phyloP scores from a whole-genome alignment of 129 eudicot species.

The Ambrosia trifida region DNA sequence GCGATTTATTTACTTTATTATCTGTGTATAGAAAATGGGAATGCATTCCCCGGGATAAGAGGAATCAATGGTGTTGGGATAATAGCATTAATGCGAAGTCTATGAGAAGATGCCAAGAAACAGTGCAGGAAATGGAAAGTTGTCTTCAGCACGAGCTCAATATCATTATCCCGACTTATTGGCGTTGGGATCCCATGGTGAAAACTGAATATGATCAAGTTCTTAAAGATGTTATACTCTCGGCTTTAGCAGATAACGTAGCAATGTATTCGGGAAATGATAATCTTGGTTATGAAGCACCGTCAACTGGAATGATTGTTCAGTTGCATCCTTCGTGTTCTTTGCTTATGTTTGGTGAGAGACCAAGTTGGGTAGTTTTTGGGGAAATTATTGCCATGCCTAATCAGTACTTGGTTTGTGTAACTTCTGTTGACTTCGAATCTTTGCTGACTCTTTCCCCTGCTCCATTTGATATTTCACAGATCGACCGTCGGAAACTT shows the following conservation, averaged over 20 bases:
- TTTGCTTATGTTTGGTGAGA: slow-evolving; percentile 54
- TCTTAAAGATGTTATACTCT: slow-evolving; percentile 59
- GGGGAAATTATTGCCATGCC: slow-evolving; percentile 72
- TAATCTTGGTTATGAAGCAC: slow-evolving; percentile 85
- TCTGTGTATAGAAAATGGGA: slow-evolving; percentile 87
- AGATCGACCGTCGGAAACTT: slow-evolving; percentile 51
- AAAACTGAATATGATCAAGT: slow-evolving; percentile 42
- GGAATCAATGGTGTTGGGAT: slow-evolving; percentile 90
- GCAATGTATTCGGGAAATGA: slow-evolving; percentile 90
- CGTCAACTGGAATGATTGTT: slow-evolving; percentile 56
- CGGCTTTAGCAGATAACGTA: slow-evolving; percentile 68
- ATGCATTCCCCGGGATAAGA: slow-evolving; percentile 42
- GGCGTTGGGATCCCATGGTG: slow-evolving; percentile 64
- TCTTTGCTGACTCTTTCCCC: slow-evolving; percentile 56
- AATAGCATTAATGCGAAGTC: slow-evolving; percentile 93
- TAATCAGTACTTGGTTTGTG: slow-evolving; percentile 73
- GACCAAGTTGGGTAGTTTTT: slow-evolving; percentile 86
- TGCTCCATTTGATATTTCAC: slow-evolving; percentile 57
- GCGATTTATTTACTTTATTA: slow-evolving; percentile 88
- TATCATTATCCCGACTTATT: slow-evolving; percentile 65
- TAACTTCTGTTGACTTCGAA: slow-evolving; percentile 59
- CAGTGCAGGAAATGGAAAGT: slow-evolving; percentile 67
- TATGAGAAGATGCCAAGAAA: slow-evolving; percentile 78
- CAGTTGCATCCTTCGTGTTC: slow-evolving; percentile 93
- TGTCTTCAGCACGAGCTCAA: slow-evolving; percentile 68